These are phyloP conservation scores for Camelina sativa DNA, from an alignment of 345 rosid species.

Conservation along the genomic window DNA sequence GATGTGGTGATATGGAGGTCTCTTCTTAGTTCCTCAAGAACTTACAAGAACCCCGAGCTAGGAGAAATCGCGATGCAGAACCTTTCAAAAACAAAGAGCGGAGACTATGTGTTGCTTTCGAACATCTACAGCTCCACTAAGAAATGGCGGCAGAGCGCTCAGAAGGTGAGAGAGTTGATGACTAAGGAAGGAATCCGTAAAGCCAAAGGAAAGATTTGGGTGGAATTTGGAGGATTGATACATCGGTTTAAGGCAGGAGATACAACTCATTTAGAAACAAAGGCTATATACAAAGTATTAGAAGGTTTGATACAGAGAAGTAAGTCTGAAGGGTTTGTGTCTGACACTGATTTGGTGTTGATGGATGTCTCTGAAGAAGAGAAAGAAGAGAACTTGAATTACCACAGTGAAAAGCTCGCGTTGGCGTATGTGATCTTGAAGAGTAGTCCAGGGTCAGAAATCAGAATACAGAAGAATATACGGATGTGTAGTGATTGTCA, in stretches of 20 bases:
- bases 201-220: constrained; percentile 77
- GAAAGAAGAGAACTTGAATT: constrained; percentile 70
- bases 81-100: constrained; percentile 58
- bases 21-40: constrained; percentile 79
- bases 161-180: constrained; percentile 69
- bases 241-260: constrained; percentile 78
- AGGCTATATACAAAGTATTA: constrained; percentile 59
- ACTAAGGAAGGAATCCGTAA: constrained; percentile 62
- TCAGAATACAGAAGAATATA: constrained; percentile 76
- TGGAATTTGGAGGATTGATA: constrained; percentile 64
- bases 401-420: constrained; percentile 84
- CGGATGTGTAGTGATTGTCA: constrained; percentile 85
- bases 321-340: constrained; percentile 65
- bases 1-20: constrained; percentile 87
- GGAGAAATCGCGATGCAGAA: constrained; percentile 71
- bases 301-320: constrained; percentile 52
- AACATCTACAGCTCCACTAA: constrained; percentile 70
- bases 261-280: constrained; percentile 67
- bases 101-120: constrained; percentile 80
- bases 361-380: constrained; percentile 89
- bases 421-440: constrained; percentile 79
- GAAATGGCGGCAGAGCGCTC: constrained; percentile 81
- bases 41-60: constrained; percentile 50
- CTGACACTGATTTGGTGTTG: constrained; percentile 68
- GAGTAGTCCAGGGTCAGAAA: constrained; percentile 66